Evolutionary conservation across 2,329 filamentous ascomycete species (phyloP), one percentile per base, ranked within the genome.

Genomic region (Penicillium expansum): DNA sequence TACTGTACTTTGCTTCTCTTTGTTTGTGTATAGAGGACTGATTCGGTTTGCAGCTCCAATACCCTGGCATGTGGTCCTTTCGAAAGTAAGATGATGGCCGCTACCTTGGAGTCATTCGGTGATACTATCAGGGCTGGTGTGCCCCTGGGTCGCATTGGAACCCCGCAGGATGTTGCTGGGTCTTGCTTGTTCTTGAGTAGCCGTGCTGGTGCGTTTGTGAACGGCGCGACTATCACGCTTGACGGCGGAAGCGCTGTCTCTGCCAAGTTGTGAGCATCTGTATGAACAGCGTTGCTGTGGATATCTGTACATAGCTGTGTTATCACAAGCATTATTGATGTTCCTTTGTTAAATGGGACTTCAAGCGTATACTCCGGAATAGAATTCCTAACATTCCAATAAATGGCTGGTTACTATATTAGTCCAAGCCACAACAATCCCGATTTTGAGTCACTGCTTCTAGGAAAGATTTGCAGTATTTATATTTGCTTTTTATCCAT

Each of bases 61-160:
- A 84, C 85, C 4, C 74, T 91, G 55, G 88, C 88, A 6, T 90
- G 87, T 59, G 88, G 88, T 3, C 87, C 88, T 56, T 83, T 83
- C 61, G 74, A 81, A 43, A 80, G 77, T 30, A 79, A 81, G 45
- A 83, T 83, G 80, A 82, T 82, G 61, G 77, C 74, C n/a, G 81
- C 78, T 32, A 82, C 80, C 0, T 70, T 85, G 44, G 69, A 80
- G 32, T 76, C 78, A 52, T 82, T 77, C 53, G 74, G 76, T 49
- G 79, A 83, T 39, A 72, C 73, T 2, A 74, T 85, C 20, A 74
- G 79, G 42, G 75, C 73, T 0, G 80, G 85, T 4, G 85, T 88
- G 58, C 89, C 89, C 10, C 68, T 91, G 62, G 82, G 83, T 0
- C 76, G 89, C 32, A 88, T 91, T 64, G 89, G 89, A 0, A 81